These are phyloP conservation scores for Globisporangium carolinianum DNA, from an alignment of 352 stramenopile genomes.

Conservation along the genomic window DNA sequence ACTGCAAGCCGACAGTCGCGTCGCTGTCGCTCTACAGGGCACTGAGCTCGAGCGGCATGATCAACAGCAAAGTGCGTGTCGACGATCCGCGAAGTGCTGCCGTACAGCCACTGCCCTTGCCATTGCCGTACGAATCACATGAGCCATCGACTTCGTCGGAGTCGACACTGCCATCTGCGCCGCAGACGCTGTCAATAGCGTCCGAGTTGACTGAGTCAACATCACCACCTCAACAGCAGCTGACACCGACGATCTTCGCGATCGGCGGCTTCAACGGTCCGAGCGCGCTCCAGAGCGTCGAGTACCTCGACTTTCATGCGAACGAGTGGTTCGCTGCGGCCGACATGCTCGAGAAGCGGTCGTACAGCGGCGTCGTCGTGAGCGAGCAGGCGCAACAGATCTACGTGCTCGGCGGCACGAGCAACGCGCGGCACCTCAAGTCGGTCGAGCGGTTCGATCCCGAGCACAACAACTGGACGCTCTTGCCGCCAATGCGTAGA, in stretches of 20 bases:
- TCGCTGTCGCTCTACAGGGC: conserved; percentile 14
- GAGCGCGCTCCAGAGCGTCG: conserved; percentile 41
- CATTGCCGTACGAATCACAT: too few species aligned
- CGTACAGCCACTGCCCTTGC: too few species aligned
- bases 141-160: too few species aligned
- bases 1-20: conserved; percentile 2
- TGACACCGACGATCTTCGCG: conserved; percentile 54
- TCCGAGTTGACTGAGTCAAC: too few species aligned
- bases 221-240: neutral
- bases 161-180: neutral
- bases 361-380: conserved; percentile 55
- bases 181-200: neutral
- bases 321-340: conserved; percentile 48
- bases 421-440: conserved; percentile 47
- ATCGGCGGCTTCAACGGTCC: conserved; percentile 67
- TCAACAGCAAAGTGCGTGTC: conserved; percentile 28
- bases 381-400: conserved; percentile 32
- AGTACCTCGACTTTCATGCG: conserved; percentile 62
- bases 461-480: conserved; percentile 39
- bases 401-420: conserved; percentile 56
- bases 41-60: conserved; percentile 25
- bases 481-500: conserved; percentile 48
- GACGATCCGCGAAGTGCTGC: conserved; percentile 2
- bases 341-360: conserved; percentile 45
- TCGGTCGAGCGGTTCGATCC: conserved; percentile 53